These are phyloP conservation scores for Phytopythium mirpurense DNA, from an alignment of 352 stramenopile genomes.

Conservation along the genomic window DNA sequence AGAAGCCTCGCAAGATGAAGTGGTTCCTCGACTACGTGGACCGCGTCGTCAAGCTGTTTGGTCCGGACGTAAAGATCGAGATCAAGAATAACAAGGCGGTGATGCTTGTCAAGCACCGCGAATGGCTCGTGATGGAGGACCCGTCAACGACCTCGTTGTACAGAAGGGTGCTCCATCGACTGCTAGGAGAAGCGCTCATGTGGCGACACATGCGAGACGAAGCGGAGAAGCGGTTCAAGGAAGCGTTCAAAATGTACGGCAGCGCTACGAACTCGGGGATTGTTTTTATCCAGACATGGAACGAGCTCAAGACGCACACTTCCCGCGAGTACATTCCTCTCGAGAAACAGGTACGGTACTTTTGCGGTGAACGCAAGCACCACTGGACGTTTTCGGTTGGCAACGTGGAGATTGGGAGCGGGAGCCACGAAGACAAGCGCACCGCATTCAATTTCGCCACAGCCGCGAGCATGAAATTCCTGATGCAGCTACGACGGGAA, in stretches of 20 bases:
- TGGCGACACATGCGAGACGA: slow-evolving; percentile 45
- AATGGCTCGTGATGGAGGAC: slow-evolving; percentile 42
- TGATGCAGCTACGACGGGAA: slow-evolving; percentile 17
- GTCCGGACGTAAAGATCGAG: slow-evolving; percentile 32
- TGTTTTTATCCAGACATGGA: slow-evolving; percentile 52
- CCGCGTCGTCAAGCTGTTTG: slow-evolving; percentile 36
- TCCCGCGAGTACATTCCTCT: slow-evolving; percentile 24
- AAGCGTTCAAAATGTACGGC: slow-evolving; percentile 13
- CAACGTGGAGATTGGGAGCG: slow-evolving; percentile 66
- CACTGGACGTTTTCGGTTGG: slow-evolving; percentile 63
- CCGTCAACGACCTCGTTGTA: slow-evolving; percentile 42
- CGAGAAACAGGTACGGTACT: slow-evolving; percentile 43
- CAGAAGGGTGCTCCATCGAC: slow-evolving; percentile 33
- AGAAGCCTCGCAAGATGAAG: slow-evolving; percentile 63
- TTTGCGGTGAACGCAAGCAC: slow-evolving; percentile 34
- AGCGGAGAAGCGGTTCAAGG: slow-evolving; percentile 21
- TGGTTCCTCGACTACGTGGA: slow-evolving; percentile 67
- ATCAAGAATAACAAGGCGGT: slow-evolving; percentile 28
- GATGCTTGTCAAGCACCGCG: slow-evolving; percentile 37
- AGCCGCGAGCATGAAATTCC: slow-evolving; percentile 33
- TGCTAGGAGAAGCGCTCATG: slow-evolving; percentile 34
- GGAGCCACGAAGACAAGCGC: slow-evolving; percentile 47
- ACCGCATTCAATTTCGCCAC: slow-evolving; percentile 43
- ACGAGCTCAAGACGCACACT: slow-evolving; percentile 33
- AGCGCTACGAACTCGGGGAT: slow-evolving; percentile 21